phyloP scores from a whole-genome alignment of 202 grass and related monocot species.

The Saccharum hybrid region DNA sequence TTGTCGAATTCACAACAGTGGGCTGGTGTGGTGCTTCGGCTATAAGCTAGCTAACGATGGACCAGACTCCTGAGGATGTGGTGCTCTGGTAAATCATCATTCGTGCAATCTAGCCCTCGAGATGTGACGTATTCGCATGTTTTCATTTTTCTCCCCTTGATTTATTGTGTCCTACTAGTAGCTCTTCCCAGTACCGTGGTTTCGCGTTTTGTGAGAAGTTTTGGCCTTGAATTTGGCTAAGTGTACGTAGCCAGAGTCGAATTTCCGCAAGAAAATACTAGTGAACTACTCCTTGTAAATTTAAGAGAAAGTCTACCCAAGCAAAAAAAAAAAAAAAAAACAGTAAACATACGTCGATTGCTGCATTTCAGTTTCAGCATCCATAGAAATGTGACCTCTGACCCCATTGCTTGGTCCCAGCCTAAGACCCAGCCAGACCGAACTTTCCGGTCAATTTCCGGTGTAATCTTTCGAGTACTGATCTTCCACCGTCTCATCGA shows the following conservation, averaged over 20 bases:
- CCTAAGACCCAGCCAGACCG: too few species aligned
- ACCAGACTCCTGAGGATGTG: not conserved
- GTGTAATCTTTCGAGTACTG: not conserved
- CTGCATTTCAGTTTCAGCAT: not conserved
- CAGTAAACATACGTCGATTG: not conserved
- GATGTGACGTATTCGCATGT: not conserved
- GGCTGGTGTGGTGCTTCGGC: not conserved
- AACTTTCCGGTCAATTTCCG: constrained; percentile 22
- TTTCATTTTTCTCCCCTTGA: not conserved
- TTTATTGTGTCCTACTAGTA: too few species aligned
- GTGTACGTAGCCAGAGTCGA: too few species aligned
- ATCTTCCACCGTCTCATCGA: not conserved
- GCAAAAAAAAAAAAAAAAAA: too few species aligned
- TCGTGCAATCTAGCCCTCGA: not conserved
- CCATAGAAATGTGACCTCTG: not conserved
- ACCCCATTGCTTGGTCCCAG: not conserved
- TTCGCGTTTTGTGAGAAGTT: too few species aligned
- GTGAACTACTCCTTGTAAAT: too few species aligned
- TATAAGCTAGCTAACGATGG: not conserved
- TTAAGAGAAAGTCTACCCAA: too few species aligned
- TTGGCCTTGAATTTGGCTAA: too few species aligned
- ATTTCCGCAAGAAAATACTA: too few species aligned
- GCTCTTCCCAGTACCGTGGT: too few species aligned
- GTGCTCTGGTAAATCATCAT: not conserved
- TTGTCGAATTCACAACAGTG: constrained; percentile 30